Evolutionary conservation across 2,329 filamentous ascomycete species (phyloP).

Genomic region (Aspergillus japonicus): DNA sequence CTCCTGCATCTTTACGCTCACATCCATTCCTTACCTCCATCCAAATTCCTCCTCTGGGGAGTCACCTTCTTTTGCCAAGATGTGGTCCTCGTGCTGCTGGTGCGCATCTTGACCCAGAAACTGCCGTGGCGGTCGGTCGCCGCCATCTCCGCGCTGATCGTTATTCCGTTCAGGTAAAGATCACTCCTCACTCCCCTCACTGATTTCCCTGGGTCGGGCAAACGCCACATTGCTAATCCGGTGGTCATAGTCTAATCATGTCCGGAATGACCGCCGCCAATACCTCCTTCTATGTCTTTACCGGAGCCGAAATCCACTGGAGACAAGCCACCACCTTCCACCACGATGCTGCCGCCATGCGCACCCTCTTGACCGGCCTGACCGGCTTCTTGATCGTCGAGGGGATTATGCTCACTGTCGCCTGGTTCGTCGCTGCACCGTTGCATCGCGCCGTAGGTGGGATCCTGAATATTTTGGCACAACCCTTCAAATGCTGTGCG

Average conservation of each 20-base stretch:
- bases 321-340: constrained; percentile 34
- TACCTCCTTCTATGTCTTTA: constrained; percentile 34
- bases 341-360: constrained; percentile 33
- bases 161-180: constrained; percentile 31
- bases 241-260: constrained; percentile 25
- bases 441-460: constrained; percentile 28
- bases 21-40: constrained; percentile 23
- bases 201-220: constrained; percentile 1
- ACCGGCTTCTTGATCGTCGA: constrained; percentile 35
- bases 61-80: constrained; percentile 33
- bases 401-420: constrained; percentile 24
- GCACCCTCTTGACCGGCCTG: constrained; percentile 33
- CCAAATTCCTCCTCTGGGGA: constrained; percentile 28
- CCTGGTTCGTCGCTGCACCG: constrained; percentile 26
- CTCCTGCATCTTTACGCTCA: constrained; percentile 30
- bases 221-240: background rate
- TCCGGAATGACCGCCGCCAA: constrained; percentile 36
- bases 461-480: constrained; percentile 26
- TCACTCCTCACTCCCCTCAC: background rate
- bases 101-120: constrained; percentile 24
- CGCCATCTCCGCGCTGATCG: constrained; percentile 20
- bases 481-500: constrained; percentile 21
- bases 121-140: constrained; percentile 23
- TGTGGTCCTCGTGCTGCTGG: constrained; percentile 26
- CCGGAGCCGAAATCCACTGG: constrained; percentile 40